Evolutionary conservation across 129 eudicot species (phyloP).

Genomic region (Gnaphalium uliginosum): DNA sequence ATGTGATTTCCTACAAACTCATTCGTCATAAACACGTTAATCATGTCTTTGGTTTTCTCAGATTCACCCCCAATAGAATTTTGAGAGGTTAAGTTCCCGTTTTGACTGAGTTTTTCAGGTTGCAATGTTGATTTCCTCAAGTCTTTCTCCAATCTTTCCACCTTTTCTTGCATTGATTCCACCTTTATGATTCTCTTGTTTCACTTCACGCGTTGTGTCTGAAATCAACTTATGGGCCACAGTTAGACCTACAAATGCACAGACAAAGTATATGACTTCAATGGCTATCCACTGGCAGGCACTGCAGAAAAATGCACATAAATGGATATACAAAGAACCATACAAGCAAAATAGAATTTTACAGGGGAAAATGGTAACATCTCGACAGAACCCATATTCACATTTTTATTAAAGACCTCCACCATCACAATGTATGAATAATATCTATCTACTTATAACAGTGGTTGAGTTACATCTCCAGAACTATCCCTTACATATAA

Average conservation of each 20-base stretch:
- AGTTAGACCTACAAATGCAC: conserved; percentile 21
- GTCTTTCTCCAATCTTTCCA: conserved; percentile 28
- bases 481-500: too few species aligned
- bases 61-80: conserved; percentile 8
- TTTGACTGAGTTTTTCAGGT: conserved; percentile 1
- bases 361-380: too few species aligned
- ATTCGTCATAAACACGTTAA: conserved; percentile 21
- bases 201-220: conserved; percentile 29
- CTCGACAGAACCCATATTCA: too few species aligned
- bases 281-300: too few species aligned
- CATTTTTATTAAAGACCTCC: too few species aligned
- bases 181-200: conserved; percentile 18
- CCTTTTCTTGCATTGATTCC: conserved; percentile 25
- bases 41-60: conserved; percentile 18
- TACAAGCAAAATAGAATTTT: too few species aligned
- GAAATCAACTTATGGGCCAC: conserved; percentile 25
- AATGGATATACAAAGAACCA: too few species aligned
- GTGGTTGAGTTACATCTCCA: too few species aligned
- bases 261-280: background rate
- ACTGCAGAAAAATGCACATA: too few species aligned
- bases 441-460: too few species aligned
- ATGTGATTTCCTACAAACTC: conserved; percentile 28
- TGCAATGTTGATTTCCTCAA: conserved; percentile 18
- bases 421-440: too few species aligned
- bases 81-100: background rate